Evolutionary conservation across 345 rosid genomes (phyloP), one percentile per base, ranked within the genome.

Genomic region (Gossypium thurberi): DNA sequence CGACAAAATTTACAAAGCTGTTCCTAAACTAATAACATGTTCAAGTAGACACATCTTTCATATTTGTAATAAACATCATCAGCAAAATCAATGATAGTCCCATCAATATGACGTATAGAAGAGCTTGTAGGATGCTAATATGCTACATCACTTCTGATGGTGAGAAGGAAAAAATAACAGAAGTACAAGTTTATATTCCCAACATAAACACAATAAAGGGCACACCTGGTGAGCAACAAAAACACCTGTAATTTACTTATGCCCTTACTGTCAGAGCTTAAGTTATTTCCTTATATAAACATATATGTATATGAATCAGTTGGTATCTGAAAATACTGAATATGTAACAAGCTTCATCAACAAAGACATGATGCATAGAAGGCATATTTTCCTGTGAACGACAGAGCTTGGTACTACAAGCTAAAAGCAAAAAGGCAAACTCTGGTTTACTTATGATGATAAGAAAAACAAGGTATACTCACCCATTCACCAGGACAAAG

Each of bases 401-500:
- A 37, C 23, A 62, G 23, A 37, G 40, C 48, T 62, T 40, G 47
- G 2, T 62, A 37, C 21, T 62, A 62, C 46, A 37, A 17, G 23
- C 25, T 21, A 33, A 33, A 33, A 4, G 37, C 37, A n/a, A n/a
- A n/a, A 62, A 25, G 15, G n/a, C n/a, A 72, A 26, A 66, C 56
- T 66, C 23, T 68, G 1, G 1, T 25, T 67, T 48, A 25, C 44
- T 8, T 47, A 3, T 4, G 40, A 2, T 46, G 11, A 17, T 68
- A 13, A 23, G 6, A 26, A 67, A 58, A 61, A 15, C 14, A 15
- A 26, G 4, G 42, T 58, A 3, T 20, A 84, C 96, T 74, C 53
- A 90, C 98, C 98, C 98, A 91, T 87, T 91, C 98, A 65, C 89
- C 91, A 33, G 96, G 98, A 85, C 97, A 94, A 72, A 94, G 91